phyloP scores from a whole-genome alignment of 805 yeast genomes.

The Wickerhamiella brachini region DNA sequence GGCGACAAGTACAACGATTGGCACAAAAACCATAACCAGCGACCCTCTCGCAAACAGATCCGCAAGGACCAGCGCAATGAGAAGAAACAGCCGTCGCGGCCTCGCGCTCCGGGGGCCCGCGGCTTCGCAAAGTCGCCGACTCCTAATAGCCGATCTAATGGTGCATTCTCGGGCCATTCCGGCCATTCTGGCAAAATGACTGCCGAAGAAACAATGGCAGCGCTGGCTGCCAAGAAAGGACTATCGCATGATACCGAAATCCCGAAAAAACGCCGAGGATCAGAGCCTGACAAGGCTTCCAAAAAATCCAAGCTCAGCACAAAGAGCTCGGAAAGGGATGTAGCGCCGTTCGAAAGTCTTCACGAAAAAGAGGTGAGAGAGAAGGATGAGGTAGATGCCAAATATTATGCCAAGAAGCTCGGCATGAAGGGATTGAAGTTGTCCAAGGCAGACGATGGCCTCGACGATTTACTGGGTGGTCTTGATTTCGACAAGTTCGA shows the following conservation, averaged over 20 bases:
- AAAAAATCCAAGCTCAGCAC: constrained; percentile 4
- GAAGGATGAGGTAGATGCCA: constrained; percentile 65
- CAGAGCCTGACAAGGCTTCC: constrained; percentile 8
- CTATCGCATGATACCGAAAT: constrained; percentile 6
- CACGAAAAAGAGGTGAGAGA: constrained; percentile 36
- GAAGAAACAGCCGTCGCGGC: constrained; percentile 5
- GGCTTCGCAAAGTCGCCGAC: not conserved
- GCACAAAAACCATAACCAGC: constrained; percentile 14
- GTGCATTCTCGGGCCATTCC: not conserved
- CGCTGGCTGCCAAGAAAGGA: constrained; percentile 15
- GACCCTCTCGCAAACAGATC: constrained; percentile 13
- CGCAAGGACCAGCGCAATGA: constrained; percentile 13
- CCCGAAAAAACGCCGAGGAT: constrained; percentile 9
- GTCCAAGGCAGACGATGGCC: constrained; percentile 52
- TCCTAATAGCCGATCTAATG: not conserved
- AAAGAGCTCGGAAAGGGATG: constrained; percentile 3
- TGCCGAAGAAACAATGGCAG: constrained; percentile 22
- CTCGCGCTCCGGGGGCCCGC: not conserved
- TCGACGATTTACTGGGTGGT: constrained; percentile 76
- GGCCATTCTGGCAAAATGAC: constrained; percentile 3
- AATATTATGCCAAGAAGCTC: constrained; percentile 67
- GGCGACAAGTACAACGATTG: constrained; percentile 11
- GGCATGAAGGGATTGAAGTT: constrained; percentile 48
- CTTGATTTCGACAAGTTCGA: constrained; percentile 34
- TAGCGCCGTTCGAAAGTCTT: constrained; percentile 21